Evolutionary conservation across 345 rosid genomes (phyloP).

Genomic region (Schrenkiella parvula): DNA sequence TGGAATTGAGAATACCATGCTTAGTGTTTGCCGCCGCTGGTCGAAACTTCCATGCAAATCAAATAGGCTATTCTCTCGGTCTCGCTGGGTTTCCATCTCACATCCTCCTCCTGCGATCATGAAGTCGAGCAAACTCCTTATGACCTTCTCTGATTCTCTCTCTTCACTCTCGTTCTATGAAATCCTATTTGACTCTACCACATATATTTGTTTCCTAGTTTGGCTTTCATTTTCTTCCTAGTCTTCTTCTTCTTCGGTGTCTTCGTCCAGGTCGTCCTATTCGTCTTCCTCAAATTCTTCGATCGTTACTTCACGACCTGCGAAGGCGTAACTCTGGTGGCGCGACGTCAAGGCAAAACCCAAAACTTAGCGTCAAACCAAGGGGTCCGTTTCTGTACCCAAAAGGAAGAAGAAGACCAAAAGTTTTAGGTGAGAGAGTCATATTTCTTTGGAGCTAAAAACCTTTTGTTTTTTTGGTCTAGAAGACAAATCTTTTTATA

Average conservation of each 20-base stretch:
- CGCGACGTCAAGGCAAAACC: conserved; percentile 17
- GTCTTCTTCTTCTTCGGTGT: not conserved
- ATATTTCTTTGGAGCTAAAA: not conserved
- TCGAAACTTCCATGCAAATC: conserved; percentile 83
- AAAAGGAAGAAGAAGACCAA: not conserved
- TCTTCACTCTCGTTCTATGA: conserved; percentile 23
- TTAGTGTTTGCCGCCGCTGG: conserved; percentile 59
- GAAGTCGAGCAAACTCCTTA: conserved; percentile 30
- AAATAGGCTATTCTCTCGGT: conserved; percentile 67
- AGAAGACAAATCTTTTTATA: too few species aligned
- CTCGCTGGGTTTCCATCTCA: conserved; percentile 43
- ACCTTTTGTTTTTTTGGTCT: too few species aligned
- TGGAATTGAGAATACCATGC: conserved; percentile 45
- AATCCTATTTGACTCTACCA: conserved; percentile 33
- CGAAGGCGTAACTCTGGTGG: not conserved
- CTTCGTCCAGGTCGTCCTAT: not conserved
- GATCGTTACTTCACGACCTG: not conserved
- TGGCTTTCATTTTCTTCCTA: conserved; percentile 18
- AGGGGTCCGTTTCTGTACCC: not conserved
- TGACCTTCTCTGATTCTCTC: conserved; percentile 33
- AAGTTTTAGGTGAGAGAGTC: not conserved
- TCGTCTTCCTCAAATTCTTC: not conserved
- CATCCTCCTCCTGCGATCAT: conserved; percentile 44
- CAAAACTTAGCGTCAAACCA: conserved; percentile 4
- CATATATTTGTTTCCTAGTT: conserved; percentile 29